Base-by-base conservation (phyloP, 139 green algal genomes). In the Chlorella vulgaris region DNA sequence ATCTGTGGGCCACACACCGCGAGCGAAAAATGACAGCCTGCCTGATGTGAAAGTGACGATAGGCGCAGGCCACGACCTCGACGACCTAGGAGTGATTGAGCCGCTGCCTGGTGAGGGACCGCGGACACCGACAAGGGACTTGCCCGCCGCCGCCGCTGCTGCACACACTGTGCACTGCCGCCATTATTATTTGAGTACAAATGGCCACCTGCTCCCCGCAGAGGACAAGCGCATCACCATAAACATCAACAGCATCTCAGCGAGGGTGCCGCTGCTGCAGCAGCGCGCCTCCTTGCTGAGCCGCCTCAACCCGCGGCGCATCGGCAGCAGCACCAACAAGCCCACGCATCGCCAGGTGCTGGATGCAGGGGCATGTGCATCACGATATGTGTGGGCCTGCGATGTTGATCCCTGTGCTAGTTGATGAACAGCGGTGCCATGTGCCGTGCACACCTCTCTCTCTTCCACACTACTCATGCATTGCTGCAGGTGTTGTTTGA, bases 401-500 rank as follows among this genome's bases (percentile, higher is more conserved):
- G n/a, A n/a, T n/a, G n/a, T n/a, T n/a, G n/a, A n/a, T n/a, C n/a
- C n/a, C n/a, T n/a, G n/a, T n/a, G n/a, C n/a, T n/a, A n/a, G n/a
- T n/a, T n/a, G n/a, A n/a, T n/a, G n/a, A n/a, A n/a, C n/a, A n/a
- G n/a, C n/a, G n/a, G n/a, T n/a, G n/a, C n/a, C n/a, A n/a, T n/a
- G n/a, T n/a, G n/a, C n/a, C n/a, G n/a, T n/a, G n/a, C n/a, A n/a
- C n/a, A n/a, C n/a, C n/a, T n/a, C n/a, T n/a, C n/a, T n/a, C n/a
- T n/a, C n/a, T 7, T 28, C 21, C 6, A 40, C 69, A 38, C 55
- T 22, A 60, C 6, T 3, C 24, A 74, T 60, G 42, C 5, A 5
- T 26, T 35, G 7, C 31, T 35, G 29, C 88, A 93, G 88, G 87
- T 93, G 21, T 66, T 93, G 26, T 90, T 82, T 78, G 81, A 83